phyloP scores from a whole-genome alignment of 345 rosid species.

The Dovyalis caffra region DNA sequence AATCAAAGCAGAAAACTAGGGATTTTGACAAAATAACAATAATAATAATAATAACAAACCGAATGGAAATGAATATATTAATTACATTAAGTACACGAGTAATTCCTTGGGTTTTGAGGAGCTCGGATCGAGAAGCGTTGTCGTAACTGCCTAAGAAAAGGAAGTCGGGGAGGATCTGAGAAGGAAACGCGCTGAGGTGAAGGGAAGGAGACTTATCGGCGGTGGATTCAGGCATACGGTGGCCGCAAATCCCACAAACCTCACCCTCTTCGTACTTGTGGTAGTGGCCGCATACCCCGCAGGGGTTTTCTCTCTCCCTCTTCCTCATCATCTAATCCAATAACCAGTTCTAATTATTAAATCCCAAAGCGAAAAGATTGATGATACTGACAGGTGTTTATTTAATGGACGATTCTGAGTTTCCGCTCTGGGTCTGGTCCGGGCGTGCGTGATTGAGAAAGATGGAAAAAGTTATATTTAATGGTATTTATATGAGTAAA shows the following conservation, averaged over 20 bases:
- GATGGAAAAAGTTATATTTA: too few relatives aligned
- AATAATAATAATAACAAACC: too few relatives aligned
- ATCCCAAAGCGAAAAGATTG: not conserved
- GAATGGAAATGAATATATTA: not conserved
- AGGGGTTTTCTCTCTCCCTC: slow-evolving; percentile 98
- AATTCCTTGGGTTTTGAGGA: slow-evolving; percentile 86
- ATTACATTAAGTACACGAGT: slow-evolving; percentile 82
- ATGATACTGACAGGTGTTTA: too few relatives aligned
- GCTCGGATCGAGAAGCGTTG: slow-evolving; percentile 96
- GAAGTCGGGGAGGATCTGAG: slow-evolving; percentile 90
- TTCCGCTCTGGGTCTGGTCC: too few relatives aligned
- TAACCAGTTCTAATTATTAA: not conserved
- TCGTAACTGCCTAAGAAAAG: slow-evolving; percentile 93
- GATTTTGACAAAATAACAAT: too few relatives aligned
- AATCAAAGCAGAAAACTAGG: too few relatives aligned
- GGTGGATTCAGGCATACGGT: slow-evolving; percentile 48
- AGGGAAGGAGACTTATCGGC: slow-evolving; percentile 43
- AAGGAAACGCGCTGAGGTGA: slow-evolving; percentile 82
- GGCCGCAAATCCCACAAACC: slow-evolving; percentile 96
- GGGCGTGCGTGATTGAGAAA: too few relatives aligned
- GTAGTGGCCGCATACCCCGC: slow-evolving; percentile 94
- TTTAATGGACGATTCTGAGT: too few relatives aligned
- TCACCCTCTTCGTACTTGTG: slow-evolving; percentile 99
- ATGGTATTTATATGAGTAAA: too few relatives aligned
- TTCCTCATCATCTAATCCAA: slow-evolving; percentile 59